Evolutionary conservation across 768 basidiomycete species (phyloP).

Genomic region (Clitopilus passeckerianus): DNA sequence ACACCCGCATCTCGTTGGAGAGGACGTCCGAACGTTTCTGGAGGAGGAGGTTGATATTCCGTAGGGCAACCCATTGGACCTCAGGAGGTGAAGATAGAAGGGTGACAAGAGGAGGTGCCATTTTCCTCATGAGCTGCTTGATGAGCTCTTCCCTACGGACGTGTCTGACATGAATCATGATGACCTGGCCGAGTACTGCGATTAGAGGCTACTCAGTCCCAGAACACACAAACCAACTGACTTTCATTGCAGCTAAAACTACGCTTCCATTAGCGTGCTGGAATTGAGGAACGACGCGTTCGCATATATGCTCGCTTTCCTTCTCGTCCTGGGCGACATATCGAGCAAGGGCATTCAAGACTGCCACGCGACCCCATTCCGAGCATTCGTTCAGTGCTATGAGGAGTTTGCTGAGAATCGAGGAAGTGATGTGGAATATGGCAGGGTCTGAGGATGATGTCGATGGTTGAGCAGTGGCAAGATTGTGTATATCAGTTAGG

Average conservation of each 20-base stretch:
- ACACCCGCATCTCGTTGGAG: conserved; percentile 96
- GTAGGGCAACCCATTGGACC: conserved; percentile 96
- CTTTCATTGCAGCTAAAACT: conserved; percentile 95
- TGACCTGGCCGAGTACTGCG: conserved; percentile 48
- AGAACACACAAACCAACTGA: conserved; percentile 20
- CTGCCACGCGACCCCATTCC: conserved; percentile 97
- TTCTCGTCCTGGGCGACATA: conserved; percentile 84
- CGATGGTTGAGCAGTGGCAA: conserved; percentile 56
- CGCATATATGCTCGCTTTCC: conserved; percentile 98
- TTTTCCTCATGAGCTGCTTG: conserved; percentile 86
- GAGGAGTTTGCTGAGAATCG: conserved; percentile 82
- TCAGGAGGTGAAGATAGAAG: conserved; percentile 95
- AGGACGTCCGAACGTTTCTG: conserved; percentile 91
- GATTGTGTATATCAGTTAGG: conserved; percentile 83
- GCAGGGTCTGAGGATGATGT: conserved; percentile 55
- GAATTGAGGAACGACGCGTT: conserved; percentile 96
- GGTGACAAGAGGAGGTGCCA: conserved; percentile 96
- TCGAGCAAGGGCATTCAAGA: conserved; percentile 80
- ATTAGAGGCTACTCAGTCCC: not conserved
- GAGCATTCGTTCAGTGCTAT: conserved; percentile 97
- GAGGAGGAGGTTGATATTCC: conserved; percentile 94
- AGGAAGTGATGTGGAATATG: conserved; percentile 55
- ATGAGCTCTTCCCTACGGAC: conserved; percentile 79
- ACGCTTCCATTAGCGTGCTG: conserved; percentile 97
- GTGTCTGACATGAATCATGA: conserved; percentile 94